Percentiles rank a stretch among this genome's conserved stretches.
phyloP scores from a whole-genome alignment of 2,329 filamentous ascomycete species.

The Sarocladium kiliense region DNA sequence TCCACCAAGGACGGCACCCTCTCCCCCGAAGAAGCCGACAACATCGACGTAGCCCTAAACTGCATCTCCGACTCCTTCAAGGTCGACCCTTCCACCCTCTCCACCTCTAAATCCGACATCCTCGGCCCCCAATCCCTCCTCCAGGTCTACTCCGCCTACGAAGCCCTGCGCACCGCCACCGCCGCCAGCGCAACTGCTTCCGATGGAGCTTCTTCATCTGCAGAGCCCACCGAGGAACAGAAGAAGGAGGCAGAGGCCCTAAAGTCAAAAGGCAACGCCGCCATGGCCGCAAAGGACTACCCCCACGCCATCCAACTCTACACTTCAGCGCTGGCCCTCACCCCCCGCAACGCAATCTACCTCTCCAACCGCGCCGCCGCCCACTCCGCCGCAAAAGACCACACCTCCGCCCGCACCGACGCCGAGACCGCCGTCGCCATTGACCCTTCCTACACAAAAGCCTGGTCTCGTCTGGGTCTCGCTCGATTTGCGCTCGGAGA shows the following conservation, averaged over 20 bases:
- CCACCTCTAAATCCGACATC: slow-evolving; percentile 34
- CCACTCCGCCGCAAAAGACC: slow-evolving; percentile 78
- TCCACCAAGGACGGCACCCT: slow-evolving; percentile 87
- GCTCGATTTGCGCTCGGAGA: slow-evolving; percentile 90
- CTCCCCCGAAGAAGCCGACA: slow-evolving; percentile 81
- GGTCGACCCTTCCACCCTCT: slow-evolving; percentile 75
- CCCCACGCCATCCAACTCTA: slow-evolving; percentile 76
- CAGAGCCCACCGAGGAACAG: slow-evolving; percentile 44
- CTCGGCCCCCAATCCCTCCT: slow-evolving; percentile 82
- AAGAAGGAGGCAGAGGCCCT: slow-evolving; percentile 81
- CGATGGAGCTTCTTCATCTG: slow-evolving; percentile 23
- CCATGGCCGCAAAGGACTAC: slow-evolving; percentile 95
- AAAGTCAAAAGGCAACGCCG: slow-evolving; percentile 87
- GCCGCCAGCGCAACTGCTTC: slow-evolving; percentile 36
- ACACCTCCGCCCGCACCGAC: slow-evolving; percentile 77
- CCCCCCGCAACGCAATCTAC: slow-evolving; percentile 89
- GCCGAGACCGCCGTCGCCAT: slow-evolving; percentile 84
- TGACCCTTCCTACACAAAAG: slow-evolving; percentile 94
- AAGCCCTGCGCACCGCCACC: slow-evolving; percentile 71
- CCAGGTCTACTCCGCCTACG: slow-evolving; percentile 91
- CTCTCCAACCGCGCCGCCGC: slow-evolving; percentile 96
- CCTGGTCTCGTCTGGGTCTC: slow-evolving; percentile 89
- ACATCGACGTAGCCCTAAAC: slow-evolving; percentile 87
- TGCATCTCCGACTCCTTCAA: slow-evolving; percentile 96
- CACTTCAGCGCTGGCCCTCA: slow-evolving; percentile 74